These are phyloP conservation scores for Eleusine coracana DNA, from an alignment of 176 grass and related monocot genomes.

Conservation along the genomic window DNA sequence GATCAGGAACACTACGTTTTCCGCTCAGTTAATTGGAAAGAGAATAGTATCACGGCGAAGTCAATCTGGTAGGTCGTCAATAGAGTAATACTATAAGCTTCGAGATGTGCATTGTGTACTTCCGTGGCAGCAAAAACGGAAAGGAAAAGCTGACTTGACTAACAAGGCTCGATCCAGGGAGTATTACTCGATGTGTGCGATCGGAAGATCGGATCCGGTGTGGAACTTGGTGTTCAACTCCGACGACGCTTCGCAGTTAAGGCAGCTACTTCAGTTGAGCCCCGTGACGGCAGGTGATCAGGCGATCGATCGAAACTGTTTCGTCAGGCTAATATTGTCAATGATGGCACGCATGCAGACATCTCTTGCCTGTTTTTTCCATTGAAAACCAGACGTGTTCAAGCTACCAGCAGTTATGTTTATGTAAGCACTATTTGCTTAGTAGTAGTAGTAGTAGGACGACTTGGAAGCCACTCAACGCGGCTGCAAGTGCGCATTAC, in stretches of 20 bases:
- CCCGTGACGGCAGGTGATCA: background rate
- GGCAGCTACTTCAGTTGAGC: background rate
- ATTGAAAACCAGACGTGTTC: background rate
- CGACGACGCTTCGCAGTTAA: constrained; percentile 16
- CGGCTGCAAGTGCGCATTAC: constrained; percentile 6
- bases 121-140: background rate
- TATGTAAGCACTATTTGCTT: background rate
- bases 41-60: background rate
- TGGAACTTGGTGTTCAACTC: constrained; percentile 27
- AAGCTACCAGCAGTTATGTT: background rate
- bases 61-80: background rate
- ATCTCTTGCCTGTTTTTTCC: background rate
- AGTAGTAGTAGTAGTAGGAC: background rate
- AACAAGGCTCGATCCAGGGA: background rate
- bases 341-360: background rate
- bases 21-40: too few species aligned
- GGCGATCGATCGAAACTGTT: background rate
- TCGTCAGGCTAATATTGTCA: background rate
- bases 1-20: background rate
- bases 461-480: constrained; percentile 21
- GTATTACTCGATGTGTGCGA: background rate
- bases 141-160: constrained; percentile 7
- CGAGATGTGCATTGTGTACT: background rate
- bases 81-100: background rate
- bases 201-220: background rate